Base-by-base conservation (phyloP, 2,329 filamentous ascomycete genomes). In the Sclerotinia minor region DNA sequence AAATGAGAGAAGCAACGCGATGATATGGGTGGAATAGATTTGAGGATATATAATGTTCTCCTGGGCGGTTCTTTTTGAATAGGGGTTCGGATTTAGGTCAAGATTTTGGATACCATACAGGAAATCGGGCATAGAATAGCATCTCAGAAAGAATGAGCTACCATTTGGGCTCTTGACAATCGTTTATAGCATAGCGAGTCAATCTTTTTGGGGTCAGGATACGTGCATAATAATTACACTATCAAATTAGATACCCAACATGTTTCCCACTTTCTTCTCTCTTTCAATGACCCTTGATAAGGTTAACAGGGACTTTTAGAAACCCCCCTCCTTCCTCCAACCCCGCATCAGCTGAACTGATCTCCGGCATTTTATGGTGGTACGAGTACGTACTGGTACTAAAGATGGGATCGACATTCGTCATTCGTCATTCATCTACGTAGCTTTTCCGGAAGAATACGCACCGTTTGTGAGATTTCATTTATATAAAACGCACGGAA, bases 1-100 rank as follows among this genome's bases (percentile, higher is more conserved):
- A 73, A 68, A 58, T 59, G 45, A n/a, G 45, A n/a, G 7, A 38
- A 21, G 26, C 15, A 32, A 38, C 38, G 38, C 6, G 38, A 41
- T 17, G 15, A 9, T 29, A 13, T 44, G 15, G 55, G 47, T 11
- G n/a, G 13, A 29, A 44, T 64, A 38, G 24, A 47, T 41, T 4
- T 32, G n/a, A 47, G 49, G 24, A 45, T 19, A 7, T 63, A 29
- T 19, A 54, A 24, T 52, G 15, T 24, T 15, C 41, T 26, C 32
- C 15, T 17, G n/a, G 32, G 21, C 8, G 47, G 32, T 32, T 4
- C 9, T 50, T 50, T 61, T 50, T 19, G 29, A 32, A 50, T 61
- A 24, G 3, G 45, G 29, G 32, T 61, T 26, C 13, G 45, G 8
- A 17, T 19, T 61, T 17, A 29, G 45, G 6, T 61, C 45, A 50